Percentiles rank a stretch among this genome's conserved stretches.
Conservation (phyloP, 768 basidiomycete genomes). For the Suillus occidentalis region DNA sequence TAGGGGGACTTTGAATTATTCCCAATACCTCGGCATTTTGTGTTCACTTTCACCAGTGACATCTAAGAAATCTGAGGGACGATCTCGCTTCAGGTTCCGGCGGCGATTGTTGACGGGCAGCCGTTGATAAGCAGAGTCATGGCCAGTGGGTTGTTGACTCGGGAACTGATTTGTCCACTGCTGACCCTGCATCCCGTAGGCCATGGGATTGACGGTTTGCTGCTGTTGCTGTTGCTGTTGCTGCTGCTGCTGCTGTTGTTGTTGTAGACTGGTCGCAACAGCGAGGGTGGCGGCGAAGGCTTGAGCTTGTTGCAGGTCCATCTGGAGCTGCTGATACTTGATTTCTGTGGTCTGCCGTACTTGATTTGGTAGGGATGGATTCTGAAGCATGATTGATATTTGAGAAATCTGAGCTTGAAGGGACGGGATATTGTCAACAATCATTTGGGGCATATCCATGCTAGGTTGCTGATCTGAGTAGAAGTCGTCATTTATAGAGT, state of each 20-base stretch:
- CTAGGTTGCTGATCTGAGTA: slow-evolving; percentile 74
- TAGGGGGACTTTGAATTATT: slow-evolving; percentile 37
- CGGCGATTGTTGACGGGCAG: slow-evolving; percentile 80
- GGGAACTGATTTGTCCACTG: slow-evolving; percentile 53
- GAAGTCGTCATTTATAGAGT: slow-evolving; percentile 56
- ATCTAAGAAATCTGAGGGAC: slow-evolving; percentile 84
- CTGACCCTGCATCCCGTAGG: slow-evolving; percentile 45
- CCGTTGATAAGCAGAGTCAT: slow-evolving; percentile 87
- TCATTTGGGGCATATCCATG: slow-evolving; percentile 69
- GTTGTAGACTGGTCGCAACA: slow-evolving; percentile 52
- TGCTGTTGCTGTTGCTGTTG: slow-evolving; percentile 41
- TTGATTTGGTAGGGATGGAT: slow-evolving; percentile 66
- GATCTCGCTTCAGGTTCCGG: slow-evolving; percentile 74
- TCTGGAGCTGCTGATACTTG: slow-evolving; percentile 78
- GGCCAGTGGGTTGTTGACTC: slow-evolving; percentile 64
- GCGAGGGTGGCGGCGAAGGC: slow-evolving; percentile 66
- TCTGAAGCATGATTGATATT: slow-evolving; percentile 76
- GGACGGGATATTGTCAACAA: slow-evolving; percentile 75
- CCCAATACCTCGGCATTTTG: slow-evolving; percentile 78
- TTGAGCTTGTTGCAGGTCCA: slow-evolving; percentile 79
- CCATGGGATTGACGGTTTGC: slow-evolving; percentile 31
- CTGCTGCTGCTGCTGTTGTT: slow-evolving; percentile 44
- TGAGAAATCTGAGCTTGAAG: slow-evolving; percentile 86
- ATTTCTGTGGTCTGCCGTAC: slow-evolving; percentile 81
- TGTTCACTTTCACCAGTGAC: slow-evolving; percentile 60